phyloP scores from a whole-genome alignment of 306 rosid genomes.

The Casuarina cunninghamiana region DNA sequence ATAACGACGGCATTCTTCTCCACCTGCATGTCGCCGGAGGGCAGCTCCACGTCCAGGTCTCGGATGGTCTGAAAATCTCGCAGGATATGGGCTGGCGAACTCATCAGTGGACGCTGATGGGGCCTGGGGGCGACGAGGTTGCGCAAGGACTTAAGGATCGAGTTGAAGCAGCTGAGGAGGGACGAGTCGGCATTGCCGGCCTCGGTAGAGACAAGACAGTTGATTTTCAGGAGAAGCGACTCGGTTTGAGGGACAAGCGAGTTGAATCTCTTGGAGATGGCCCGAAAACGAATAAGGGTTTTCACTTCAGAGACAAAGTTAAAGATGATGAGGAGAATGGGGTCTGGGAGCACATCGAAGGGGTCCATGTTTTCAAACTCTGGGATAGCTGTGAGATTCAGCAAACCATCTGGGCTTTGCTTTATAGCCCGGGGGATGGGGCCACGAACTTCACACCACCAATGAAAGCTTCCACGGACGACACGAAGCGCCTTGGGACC shows the following conservation, averaged over 20 bases:
- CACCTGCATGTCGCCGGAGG: conserved; percentile 30
- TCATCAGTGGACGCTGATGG: conserved; percentile 11
- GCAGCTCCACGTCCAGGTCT: conserved; percentile 41
- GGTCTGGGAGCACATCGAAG: conserved; percentile 48
- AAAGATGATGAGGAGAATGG: conserved; percentile 47
- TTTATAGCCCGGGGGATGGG: neutral
- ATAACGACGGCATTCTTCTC: conserved; percentile 34
- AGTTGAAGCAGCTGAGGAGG: conserved; percentile 24
- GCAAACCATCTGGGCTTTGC: neutral
- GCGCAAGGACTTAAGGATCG: conserved; percentile 36
- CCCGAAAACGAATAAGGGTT: conserved; percentile 42
- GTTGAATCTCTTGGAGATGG: conserved; percentile 47
- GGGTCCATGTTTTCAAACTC: conserved; percentile 16
- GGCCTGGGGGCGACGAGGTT: conserved; percentile 25
- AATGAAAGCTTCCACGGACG: neutral
- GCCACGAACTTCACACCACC: too few species aligned
- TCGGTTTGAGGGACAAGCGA: conserved; percentile 48
- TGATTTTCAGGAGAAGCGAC: conserved; percentile 40
- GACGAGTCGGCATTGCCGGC: conserved; percentile 15
- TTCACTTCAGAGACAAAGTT: conserved; percentile 46
- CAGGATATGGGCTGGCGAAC: conserved; percentile 42
- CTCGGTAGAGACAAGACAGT: conserved; percentile 43
- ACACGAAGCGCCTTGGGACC: neutral
- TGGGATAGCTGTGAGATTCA: neutral
- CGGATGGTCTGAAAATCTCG: conserved; percentile 37